Base-by-base conservation (phyloP, 1,139 yeast genomes). In the Blastobotrys proliferans region DNA sequence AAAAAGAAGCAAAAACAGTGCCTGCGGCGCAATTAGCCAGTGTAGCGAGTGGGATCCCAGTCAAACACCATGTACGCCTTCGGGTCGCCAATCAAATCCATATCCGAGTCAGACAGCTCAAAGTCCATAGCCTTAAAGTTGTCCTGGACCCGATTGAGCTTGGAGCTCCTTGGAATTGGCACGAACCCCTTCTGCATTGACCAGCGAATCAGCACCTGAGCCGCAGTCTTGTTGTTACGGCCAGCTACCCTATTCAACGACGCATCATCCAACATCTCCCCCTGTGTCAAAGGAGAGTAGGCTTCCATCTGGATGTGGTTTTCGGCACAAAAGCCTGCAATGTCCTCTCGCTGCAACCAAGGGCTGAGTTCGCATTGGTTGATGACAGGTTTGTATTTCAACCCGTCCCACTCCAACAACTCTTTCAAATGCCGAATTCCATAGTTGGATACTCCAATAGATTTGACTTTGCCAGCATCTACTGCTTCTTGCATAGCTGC, bases 331-430 rank as follows among this genome's bases (percentile, higher is more conserved):
- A 67, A 84, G 54, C 80, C 74, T 48, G 84, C 64, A 60, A 85
- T 70, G 53, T 72, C 72, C 47, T 75, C 75, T 68, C 86, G 95
- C 55, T 82, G 85, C 62, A 86, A 73, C 70, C 83, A 86, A 51
- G 95, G 95, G 64, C 86, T 95, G 65, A 83, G 86, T 70, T 87
- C 96, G 59, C 87, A 82, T 67, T 87, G 95, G 57, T 83, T 73
- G 45, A 76, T 86, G 42, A 82, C 84, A 38, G 96, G 96, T 57
- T 69, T 74, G 58, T 86, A 77, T 53, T 69, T 75, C 56, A 82
- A 68, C n/a, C 38, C 46, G 51, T 83, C 80, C 47, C 79, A 77
- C 61, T 87, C 76, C 47, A 84, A 68, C 55, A 86, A 71, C 58
- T 86, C 95, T 57, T 74, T 77, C 52, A 88, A 66, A 57, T 83